Evolutionary conservation across 2,329 filamentous ascomycete genomes (phyloP).

Genomic region (Colletotrichum sp.): DNA sequence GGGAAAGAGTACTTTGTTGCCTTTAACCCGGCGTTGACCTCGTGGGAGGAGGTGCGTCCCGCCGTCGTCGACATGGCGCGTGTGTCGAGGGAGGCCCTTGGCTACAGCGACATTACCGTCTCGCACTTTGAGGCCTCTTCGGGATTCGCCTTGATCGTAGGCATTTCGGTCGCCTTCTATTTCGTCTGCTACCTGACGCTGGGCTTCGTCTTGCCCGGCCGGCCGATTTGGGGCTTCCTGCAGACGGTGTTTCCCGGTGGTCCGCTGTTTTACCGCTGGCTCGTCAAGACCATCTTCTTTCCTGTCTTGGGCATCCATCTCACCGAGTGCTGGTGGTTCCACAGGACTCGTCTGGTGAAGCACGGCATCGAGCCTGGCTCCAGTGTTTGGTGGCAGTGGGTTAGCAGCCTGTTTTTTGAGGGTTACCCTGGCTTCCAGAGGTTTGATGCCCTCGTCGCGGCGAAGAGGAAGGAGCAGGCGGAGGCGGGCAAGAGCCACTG

Average conservation of each 20-base stretch:
- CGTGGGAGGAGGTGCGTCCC: slow-evolving; percentile 69
- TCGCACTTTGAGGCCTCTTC: slow-evolving; percentile 44
- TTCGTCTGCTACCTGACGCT: slow-evolving; percentile 53
- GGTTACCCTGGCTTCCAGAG: slow-evolving; percentile 55
- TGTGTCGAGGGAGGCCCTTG: slow-evolving; percentile 61
- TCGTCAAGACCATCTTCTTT: slow-evolving; percentile 63
- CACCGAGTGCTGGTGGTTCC: slow-evolving; percentile 63
- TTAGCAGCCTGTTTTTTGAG: slow-evolving; percentile 57
- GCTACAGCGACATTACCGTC: slow-evolving; percentile 54
- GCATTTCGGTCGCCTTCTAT: slow-evolving; percentile 59
- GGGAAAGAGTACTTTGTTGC: slow-evolving; percentile 57
- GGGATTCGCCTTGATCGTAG: slow-evolving; percentile 55
- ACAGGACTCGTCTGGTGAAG: slow-evolving; percentile 48
- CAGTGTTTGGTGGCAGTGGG: slow-evolving; percentile 61
- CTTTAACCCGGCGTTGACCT: slow-evolving; percentile 73
- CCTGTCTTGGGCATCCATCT: slow-evolving; percentile 70
- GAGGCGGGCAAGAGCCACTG: slow-evolving; percentile 43
- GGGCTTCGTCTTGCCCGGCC: slow-evolving; percentile 58
- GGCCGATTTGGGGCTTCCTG: slow-evolving; percentile 52
- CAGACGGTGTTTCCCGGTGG: slow-evolving; percentile 62
- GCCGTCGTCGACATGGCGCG: slow-evolving; percentile 75
- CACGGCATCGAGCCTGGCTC: slow-evolving; percentile 52
- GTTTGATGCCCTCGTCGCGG: slow-evolving; percentile 53
- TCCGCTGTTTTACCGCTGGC: slow-evolving; percentile 58
- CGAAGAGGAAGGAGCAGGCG: slow-evolving; percentile 46